These are phyloP conservation scores for Litchi chinensis DNA, from an alignment of 345 rosid genomes.

Conservation along the genomic window DNA sequence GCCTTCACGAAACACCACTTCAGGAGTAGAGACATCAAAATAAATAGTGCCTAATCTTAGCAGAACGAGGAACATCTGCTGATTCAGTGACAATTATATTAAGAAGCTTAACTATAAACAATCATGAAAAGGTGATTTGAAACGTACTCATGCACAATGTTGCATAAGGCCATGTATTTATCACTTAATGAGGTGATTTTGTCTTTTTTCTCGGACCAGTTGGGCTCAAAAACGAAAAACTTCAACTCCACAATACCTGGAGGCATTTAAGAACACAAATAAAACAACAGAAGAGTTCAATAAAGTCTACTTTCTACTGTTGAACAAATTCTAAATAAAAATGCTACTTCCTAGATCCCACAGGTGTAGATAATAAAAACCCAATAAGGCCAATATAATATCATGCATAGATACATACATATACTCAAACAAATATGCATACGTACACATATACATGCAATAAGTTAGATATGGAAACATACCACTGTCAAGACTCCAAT, in stretches of 20 bases:
- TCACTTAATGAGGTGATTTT: constrained; percentile 60
- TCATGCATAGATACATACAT: not conserved
- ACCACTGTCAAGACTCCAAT: not conserved
- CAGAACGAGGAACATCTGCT: not conserved
- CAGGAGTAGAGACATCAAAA: not conserved
- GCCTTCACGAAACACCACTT: not conserved
- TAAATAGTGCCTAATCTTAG: not conserved
- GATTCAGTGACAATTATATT: not conserved
- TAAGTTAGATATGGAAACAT: not conserved
- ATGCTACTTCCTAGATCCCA: not conserved
- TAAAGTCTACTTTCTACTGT: constrained; percentile 4
- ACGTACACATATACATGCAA: not conserved
- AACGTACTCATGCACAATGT: constrained; percentile 58
- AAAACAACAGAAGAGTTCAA: constrained; percentile 1
- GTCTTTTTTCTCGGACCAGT: constrained; percentile 74
- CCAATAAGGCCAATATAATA: not conserved
- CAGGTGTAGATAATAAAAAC: not conserved
- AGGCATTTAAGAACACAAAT: constrained; percentile 23
- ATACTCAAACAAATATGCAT: not conserved
- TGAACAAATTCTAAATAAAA: not conserved
- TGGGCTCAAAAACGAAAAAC: constrained; percentile 58
- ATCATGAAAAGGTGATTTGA: constrained; percentile 8
- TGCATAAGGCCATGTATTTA: constrained; percentile 66
- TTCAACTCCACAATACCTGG: constrained; percentile 83
- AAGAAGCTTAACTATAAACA: not conserved